phyloP scores from a whole-genome alignment of 2,329 filamentous ascomycete species.

The Apiospora saccharicola region DNA sequence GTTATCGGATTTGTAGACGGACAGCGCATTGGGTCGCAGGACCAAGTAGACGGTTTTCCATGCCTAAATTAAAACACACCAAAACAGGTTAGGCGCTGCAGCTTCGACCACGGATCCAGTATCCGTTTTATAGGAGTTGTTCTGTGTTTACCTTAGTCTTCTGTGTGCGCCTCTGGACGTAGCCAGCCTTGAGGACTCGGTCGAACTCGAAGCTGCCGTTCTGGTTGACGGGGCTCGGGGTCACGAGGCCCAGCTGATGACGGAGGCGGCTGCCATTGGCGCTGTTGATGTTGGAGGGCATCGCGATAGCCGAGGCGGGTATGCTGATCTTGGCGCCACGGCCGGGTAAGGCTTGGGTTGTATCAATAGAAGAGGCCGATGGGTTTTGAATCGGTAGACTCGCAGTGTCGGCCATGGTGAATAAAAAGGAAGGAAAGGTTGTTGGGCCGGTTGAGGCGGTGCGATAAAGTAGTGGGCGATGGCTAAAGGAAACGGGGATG shows the following conservation, averaged over 20 bases:
- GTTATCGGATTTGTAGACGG: conserved; percentile 90
- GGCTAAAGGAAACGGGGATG: conserved; percentile 3
- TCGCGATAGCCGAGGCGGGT: conserved; percentile 36
- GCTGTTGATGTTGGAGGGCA: conserved; percentile 33
- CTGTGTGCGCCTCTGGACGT: conserved; percentile 85
- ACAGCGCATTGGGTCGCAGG: conserved; percentile 86
- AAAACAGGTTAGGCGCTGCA: conserved; percentile 21
- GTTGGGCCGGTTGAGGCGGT: conserved; percentile 8
- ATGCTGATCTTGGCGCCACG: conserved; percentile 40
- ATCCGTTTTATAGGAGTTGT: conserved; percentile 24
- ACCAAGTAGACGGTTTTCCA: conserved; percentile 94
- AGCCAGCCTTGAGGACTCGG: conserved; percentile 88
- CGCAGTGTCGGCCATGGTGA: conserved; percentile 23
- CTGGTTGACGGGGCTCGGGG: conserved; percentile 87
- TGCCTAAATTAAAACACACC: conserved; percentile 57
- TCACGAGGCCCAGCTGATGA: conserved; percentile 62
- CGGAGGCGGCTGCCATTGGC: conserved; percentile 39
- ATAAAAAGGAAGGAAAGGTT: not conserved
- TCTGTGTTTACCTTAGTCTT: conserved; percentile 80
- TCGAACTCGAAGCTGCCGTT: conserved; percentile 97
- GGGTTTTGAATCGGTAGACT: not conserved
- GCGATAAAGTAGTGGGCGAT: not conserved
- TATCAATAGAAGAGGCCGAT: not conserved
- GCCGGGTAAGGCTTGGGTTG: conserved; percentile 32
- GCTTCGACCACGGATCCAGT: conserved; percentile 14